Base-by-base conservation (phyloP, 352 stramenopile genomes). In the Peronospora farinosa region DNA sequence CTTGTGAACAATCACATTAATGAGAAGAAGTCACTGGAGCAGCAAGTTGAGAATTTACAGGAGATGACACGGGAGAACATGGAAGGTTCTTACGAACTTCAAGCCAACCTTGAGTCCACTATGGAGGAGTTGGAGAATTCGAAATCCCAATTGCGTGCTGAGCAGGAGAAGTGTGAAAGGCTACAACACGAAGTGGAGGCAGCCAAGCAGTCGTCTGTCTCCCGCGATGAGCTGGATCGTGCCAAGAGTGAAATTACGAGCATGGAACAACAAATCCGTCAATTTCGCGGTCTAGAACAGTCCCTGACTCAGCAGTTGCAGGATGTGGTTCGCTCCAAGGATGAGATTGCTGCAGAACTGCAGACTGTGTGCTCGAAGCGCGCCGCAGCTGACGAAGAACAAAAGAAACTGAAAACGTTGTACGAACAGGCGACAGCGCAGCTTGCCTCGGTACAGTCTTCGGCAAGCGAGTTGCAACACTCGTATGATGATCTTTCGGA, bases 1-100 rank as follows among this genome's bases (percentile, higher is more conserved):
- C 43, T 60, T 30, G 49, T 72, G 36, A 57, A 63, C 19, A 42
- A 30, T n/a, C 58, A 65, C 31, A 40, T 51, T 12, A 48, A 31
- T 27, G 66, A 78, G 15, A 75, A 69, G 40, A 53, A 58, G n/a
- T 63, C 60, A 9, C 47, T 88, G 5, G 66, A 84, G 51, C 63
- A 76, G 19, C 72, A 86, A 51, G 51, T 87, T 37, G 65, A 71
- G 46, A 84, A 87, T 39, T 53, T 88, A n/a, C 73, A 85, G 33
- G 74, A 78, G 30, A 73, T 77, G 43, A 65, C 60, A 10, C 57
- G 86, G 43, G 74, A 88, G 32, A 82, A 60, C 43, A 68, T 83
- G 60, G 65, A 84, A 48, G 35, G 51, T 7, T 68, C 61, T 0
- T 74, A 73, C 32, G 78, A 90, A 37, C 49, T 81, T 3, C 74